Evolutionary conservation across 2,329 filamentous ascomycete genomes (phyloP).

Genomic region (Colletotrichum cuscutae): DNA sequence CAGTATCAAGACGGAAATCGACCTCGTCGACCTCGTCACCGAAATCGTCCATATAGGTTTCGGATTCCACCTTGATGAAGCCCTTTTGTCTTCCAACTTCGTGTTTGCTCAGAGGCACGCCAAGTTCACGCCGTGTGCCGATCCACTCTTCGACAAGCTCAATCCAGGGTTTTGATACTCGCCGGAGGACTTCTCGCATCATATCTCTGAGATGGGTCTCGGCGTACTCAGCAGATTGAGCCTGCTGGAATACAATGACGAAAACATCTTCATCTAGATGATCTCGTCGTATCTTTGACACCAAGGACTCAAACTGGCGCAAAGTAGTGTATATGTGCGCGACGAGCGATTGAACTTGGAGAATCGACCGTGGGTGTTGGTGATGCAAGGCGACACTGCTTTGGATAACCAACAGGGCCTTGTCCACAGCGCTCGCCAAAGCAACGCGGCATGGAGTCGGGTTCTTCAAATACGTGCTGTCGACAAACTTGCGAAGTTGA

Average conservation of each 20-base stretch:
- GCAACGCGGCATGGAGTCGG: slow-evolving; percentile 61
- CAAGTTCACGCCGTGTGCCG: slow-evolving; percentile 70
- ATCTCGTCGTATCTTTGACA: slow-evolving; percentile 56
- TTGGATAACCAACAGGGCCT: slow-evolving; percentile 60
- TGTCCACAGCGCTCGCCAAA: slow-evolving; percentile 60
- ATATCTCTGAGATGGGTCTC: slow-evolving; percentile 70
- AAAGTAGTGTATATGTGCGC: slow-evolving; percentile 60
- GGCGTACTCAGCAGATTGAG: slow-evolving; percentile 72
- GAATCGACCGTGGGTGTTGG: slow-evolving; percentile 55
- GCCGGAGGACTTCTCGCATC: slow-evolving; percentile 73
- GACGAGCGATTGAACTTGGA: slow-evolving; percentile 63
- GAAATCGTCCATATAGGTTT: slow-evolving; percentile 66
- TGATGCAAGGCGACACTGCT: slow-evolving; percentile 57
- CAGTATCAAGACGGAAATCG: slow-evolving; percentile 71
- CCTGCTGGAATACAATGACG: slow-evolving; percentile 69
- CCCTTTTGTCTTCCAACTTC: slow-evolving; percentile 57
- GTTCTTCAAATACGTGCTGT: slow-evolving; percentile 55
- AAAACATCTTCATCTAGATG: slow-evolving; percentile 70
- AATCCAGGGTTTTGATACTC: slow-evolving; percentile 74
- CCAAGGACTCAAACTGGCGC: slow-evolving; percentile 60
- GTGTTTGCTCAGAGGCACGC: slow-evolving; percentile 62
- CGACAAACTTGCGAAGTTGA: slow-evolving; percentile 58
- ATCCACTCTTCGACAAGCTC: slow-evolving; percentile 79
- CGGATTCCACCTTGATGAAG: slow-evolving; percentile 69
- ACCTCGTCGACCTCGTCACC: slow-evolving; percentile 66